Percentiles rank a stretch among this genome's conserved stretches.
phyloP scores from a whole-genome alignment of 2,329 filamentous ascomycete genomes.

The Macrophomina phaseolina region DNA sequence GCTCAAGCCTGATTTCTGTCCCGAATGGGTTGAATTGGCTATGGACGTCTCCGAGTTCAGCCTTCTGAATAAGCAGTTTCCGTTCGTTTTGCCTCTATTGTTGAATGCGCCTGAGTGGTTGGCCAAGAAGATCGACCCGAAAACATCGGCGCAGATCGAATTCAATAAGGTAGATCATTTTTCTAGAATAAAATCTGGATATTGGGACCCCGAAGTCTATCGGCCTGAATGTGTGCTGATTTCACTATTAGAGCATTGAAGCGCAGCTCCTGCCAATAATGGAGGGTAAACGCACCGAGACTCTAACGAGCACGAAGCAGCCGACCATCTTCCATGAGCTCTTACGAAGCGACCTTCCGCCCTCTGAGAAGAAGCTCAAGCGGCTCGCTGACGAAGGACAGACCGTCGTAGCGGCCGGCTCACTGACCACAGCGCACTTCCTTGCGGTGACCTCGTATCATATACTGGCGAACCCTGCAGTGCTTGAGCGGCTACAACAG shows the following conservation, averaged over 20 bases:
- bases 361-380: slow-evolving; percentile 30
- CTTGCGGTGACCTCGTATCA: slow-evolving; percentile 45
- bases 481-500: slow-evolving; percentile 38
- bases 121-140: slow-evolving; percentile 11
- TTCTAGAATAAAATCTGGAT: neutral
- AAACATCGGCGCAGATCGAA: neutral
- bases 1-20: slow-evolving; percentile 30
- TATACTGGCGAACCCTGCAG: slow-evolving; percentile 41
- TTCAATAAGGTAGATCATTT: slow-evolving; percentile 2
- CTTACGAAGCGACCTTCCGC: slow-evolving; percentile 34
- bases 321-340: slow-evolving; percentile 42
- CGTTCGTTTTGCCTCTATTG: slow-evolving; percentile 10
- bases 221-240: neutral
- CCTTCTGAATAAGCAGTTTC: slow-evolving; percentile 23
- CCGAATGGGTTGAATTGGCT: neutral
- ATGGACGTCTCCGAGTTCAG: slow-evolving; percentile 8
- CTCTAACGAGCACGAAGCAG: neutral
- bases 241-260: slow-evolving; percentile 2
- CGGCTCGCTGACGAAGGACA: slow-evolving; percentile 30
- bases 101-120: neutral
- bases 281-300: neutral
- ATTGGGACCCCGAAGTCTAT: too few species aligned
- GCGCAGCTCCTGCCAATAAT: neutral
- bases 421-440: slow-evolving; percentile 44
- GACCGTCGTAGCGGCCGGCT: slow-evolving; percentile 44